A percentile compares a stretch with the other conserved stretches of the same genome.
Evolutionary conservation across 331 rosid genomes (phyloP).

Genomic region (Pyracantha coccinea): DNA sequence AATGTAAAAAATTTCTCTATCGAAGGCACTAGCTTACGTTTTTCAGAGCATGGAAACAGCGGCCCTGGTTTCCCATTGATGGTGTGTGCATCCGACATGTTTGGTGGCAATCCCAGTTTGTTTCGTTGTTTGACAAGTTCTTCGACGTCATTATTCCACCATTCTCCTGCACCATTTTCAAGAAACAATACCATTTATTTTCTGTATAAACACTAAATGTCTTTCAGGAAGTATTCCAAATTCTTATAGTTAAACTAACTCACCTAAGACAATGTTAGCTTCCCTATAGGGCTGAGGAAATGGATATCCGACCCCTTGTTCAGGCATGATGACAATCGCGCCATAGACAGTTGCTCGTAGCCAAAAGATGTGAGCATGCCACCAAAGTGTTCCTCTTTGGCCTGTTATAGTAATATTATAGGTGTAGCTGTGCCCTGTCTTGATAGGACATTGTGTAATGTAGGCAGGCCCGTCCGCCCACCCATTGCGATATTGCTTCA

Average conservation of each 20-base stretch:
- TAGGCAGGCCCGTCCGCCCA: slow-evolving; percentile 39
- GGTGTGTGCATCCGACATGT: slow-evolving; percentile 30
- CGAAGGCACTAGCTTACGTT: slow-evolving; percentile 7
- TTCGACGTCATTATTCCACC: slow-evolving; percentile 32
- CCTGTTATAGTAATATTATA: slow-evolving; percentile 23
- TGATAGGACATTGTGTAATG: slow-evolving; percentile 32
- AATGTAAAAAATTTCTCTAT: background rate
- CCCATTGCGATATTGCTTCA: slow-evolving; percentile 29
- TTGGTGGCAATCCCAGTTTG: slow-evolving; percentile 24
- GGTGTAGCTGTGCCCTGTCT: slow-evolving; percentile 17
- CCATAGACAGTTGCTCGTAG: slow-evolving; percentile 33
- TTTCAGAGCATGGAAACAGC: slow-evolving; percentile 26
- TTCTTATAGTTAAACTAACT: background rate
- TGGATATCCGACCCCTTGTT: slow-evolving; percentile 18
- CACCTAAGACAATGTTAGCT: slow-evolving; percentile 8
- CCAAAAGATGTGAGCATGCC: slow-evolving; percentile 41
- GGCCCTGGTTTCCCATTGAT: slow-evolving; percentile 39
- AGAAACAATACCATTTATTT: too few species aligned
- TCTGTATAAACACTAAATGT: background rate
- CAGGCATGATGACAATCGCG: slow-evolving; percentile 27
- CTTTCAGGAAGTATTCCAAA: background rate
- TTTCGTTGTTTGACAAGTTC: slow-evolving; percentile 22
- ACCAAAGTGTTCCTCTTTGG: slow-evolving; percentile 36
- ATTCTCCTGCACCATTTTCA: slow-evolving; percentile 13
- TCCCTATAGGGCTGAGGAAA: slow-evolving; percentile 27